phyloP scores from a whole-genome alignment of 2,329 filamentous ascomycete genomes.

The Hymenoscyphus infarciens region DNA sequence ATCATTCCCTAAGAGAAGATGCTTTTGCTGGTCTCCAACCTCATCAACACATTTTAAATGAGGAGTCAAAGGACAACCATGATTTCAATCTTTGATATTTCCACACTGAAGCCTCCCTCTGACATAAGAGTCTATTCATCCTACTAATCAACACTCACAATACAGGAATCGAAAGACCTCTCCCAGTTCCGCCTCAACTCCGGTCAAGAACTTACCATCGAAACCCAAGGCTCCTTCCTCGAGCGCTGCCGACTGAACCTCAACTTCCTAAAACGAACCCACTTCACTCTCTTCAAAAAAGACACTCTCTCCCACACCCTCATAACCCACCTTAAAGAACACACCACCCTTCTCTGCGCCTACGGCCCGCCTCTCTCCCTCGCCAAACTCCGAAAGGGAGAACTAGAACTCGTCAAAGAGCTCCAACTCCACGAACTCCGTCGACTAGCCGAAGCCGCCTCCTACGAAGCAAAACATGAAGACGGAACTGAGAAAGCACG shows the following conservation, averaged over 20 bases:
- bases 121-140: background rate
- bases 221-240: conserved; percentile 26
- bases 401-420: conserved; percentile 25
- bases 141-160: background rate
- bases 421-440: conserved; percentile 23
- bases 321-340: conserved; percentile 25
- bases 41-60: no score
- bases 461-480: conserved; percentile 24
- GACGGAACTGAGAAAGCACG: conserved; percentile 11
- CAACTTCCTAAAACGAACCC: conserved; percentile 28
- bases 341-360: conserved; percentile 23
- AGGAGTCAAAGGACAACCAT: no score
- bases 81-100: no score
- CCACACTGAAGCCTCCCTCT: no score
- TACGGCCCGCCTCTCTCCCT: conserved; percentile 25
- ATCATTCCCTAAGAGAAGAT: no score
- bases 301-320: conserved; percentile 22
- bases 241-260: conserved; percentile 27
- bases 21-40: no score
- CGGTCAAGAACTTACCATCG: conserved; percentile 25
- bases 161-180: conserved; percentile 28
- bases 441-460: conserved; percentile 23
- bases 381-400: conserved; percentile 24
- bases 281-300: conserved; percentile 27
- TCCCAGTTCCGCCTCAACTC: conserved; percentile 22